These are phyloP conservation scores for Bipolaris gigantea DNA, from an alignment of 2,329 filamentous ascomycete species.

Conservation along the genomic window DNA sequence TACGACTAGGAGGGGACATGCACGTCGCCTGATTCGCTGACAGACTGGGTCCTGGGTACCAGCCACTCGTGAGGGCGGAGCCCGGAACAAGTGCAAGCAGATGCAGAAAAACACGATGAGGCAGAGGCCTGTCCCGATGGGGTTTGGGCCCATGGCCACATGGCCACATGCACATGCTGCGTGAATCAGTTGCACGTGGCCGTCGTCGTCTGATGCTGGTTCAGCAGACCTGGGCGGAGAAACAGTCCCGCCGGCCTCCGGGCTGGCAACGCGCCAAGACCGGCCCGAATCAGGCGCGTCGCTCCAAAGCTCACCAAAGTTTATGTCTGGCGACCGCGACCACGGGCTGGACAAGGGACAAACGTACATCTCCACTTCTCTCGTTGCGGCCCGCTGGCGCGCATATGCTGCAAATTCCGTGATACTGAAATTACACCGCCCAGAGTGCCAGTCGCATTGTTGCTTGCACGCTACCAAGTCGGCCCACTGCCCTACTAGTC, in stretches of 20 bases:
- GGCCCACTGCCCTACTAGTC: constrained; percentile 1
- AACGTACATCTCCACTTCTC: neutral
- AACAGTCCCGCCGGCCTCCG: constrained; percentile 6
- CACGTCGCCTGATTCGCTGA: neutral
- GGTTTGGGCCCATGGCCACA: too few species aligned
- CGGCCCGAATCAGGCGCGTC: constrained; percentile 16
- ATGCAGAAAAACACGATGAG: constrained; percentile 7
- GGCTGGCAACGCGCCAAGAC: constrained; percentile 14
- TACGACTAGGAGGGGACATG: constrained; percentile 2
- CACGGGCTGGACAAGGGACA: constrained; percentile 1
- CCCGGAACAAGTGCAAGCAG: constrained; percentile 18
- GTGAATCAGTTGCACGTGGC: constrained; percentile 9
- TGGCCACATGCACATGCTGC: constrained; percentile 1
- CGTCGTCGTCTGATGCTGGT: neutral
- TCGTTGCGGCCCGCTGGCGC: neutral
- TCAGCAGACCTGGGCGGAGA: neutral
- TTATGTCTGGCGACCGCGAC: constrained; percentile 21
- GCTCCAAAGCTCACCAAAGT: constrained; percentile 19
- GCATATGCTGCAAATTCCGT: constrained; percentile 1
- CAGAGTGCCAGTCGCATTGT: constrained; percentile 2
- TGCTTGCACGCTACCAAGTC: constrained; percentile 10
- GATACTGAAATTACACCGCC: neutral
- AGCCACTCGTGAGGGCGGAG: neutral
- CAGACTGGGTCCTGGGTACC: neutral
- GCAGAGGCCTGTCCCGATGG: neutral